These are phyloP conservation scores for Triticum urartu DNA, from an alignment of 176 grass and related monocot genomes.

Conservation along the genomic window DNA sequence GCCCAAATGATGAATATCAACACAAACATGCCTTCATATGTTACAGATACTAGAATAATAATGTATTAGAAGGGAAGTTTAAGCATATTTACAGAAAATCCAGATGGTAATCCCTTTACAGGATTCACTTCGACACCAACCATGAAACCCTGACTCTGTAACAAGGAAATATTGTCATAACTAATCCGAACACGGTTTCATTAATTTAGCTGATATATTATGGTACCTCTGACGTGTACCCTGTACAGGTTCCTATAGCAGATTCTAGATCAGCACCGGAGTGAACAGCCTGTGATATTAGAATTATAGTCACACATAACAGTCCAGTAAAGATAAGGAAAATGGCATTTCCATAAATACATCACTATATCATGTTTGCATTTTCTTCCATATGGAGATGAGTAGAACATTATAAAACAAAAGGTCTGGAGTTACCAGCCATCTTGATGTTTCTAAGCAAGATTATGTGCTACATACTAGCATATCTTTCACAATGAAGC, in stretches of 20 bases:
- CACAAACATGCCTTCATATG: slow-evolving; percentile 23
- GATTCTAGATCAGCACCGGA: slow-evolving; percentile 97
- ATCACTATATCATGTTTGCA: neutral
- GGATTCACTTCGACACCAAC: slow-evolving; percentile 91
- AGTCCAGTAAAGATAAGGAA: neutral
- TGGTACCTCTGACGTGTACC: slow-evolving; percentile 80
- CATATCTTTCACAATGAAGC: neutral
- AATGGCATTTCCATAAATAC: neutral
- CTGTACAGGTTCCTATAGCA: slow-evolving; percentile 84
- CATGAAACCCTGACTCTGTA: slow-evolving; percentile 95
- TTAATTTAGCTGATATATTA: slow-evolving; percentile 1
- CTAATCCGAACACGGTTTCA: neutral
- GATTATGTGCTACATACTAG: slow-evolving; percentile 17
- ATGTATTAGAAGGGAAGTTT: slow-evolving; percentile 22
- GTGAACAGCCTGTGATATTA: slow-evolving; percentile 72
- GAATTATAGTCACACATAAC: neutral
- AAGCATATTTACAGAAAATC: slow-evolving; percentile 65
- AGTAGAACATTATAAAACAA: neutral
- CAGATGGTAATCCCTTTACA: slow-evolving; percentile 81
- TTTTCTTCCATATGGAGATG: neutral
- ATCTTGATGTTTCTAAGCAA: neutral
- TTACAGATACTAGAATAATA: neutral
- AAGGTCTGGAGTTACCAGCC: neutral
- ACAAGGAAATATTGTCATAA: neutral
- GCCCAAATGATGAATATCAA: slow-evolving; percentile 16